phyloP scores from a whole-genome alignment of 352 stramenopile genomes.

The Phytophthora aleatoria region DNA sequence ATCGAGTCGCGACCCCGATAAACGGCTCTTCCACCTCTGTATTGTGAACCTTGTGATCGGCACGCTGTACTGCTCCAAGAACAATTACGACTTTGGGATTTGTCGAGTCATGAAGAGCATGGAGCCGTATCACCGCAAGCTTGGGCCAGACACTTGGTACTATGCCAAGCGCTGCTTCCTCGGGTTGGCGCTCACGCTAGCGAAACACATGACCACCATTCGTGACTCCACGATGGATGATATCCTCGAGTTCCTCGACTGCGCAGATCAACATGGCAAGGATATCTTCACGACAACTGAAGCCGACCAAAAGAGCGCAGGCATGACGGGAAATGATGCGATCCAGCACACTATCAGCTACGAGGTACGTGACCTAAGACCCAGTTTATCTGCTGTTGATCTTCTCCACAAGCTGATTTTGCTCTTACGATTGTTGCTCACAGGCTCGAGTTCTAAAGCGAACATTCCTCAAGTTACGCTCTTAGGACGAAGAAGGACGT shows the following conservation, averaged over 20 bases:
- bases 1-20: conserved; percentile 86
- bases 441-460: conserved; percentile 92
- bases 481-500: conserved; percentile 27
- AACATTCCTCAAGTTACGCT: conserved; percentile 93
- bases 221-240: conserved; percentile 95
- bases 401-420: neutral
- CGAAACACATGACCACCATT: conserved; percentile 96
- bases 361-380: conserved; percentile 55
- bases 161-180: conserved; percentile 97
- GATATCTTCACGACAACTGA: conserved; percentile 90
- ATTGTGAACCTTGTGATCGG: conserved; percentile 98
- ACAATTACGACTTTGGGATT: conserved; percentile 98
- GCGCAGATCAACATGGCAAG: conserved; percentile 90
- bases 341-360: conserved; percentile 91
- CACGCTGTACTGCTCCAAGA: conserved; percentile 97
- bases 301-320: conserved; percentile 33
- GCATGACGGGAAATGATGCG: conserved; percentile 34
- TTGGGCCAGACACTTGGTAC: conserved; percentile 96
- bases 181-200: conserved; percentile 91
- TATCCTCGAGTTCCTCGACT: conserved; percentile 94
- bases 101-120: conserved; percentile 95
- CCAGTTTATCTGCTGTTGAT: neutral
- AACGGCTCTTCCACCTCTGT: conserved; percentile 94
- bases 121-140: conserved; percentile 96
- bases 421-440: conserved; percentile 1